phyloP scores from a whole-genome alignment of 768 basidiomycete genomes.

The Agrocybe chaxingu region DNA sequence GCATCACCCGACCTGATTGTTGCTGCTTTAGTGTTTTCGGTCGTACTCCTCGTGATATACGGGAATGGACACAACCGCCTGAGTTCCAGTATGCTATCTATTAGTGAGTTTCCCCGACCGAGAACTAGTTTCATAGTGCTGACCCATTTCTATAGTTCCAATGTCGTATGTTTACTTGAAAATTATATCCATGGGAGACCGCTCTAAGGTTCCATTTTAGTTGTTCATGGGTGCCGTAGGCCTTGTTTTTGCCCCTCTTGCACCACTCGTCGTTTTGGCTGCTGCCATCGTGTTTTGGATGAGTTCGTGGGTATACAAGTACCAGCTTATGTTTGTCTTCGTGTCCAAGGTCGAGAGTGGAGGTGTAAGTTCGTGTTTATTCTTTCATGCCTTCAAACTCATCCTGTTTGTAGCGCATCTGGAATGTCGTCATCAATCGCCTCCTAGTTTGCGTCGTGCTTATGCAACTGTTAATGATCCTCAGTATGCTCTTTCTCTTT shows the following conservation, averaged over 20 bases:
- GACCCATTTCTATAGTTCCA: conserved; percentile 16
- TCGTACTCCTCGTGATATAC: conserved; percentile 73
- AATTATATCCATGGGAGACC: conserved; percentile 40
- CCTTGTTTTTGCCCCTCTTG: conserved; percentile 90
- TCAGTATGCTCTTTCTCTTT: conserved; percentile 57
- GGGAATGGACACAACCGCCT: conserved; percentile 76
- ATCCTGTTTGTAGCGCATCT: conserved; percentile 59
- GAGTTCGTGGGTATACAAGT: conserved; percentile 88
- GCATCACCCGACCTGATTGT: not conserved
- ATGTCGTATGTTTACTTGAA: conserved; percentile 22
- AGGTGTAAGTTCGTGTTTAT: conserved; percentile 55
- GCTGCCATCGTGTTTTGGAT: conserved; percentile 87
- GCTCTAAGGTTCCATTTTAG: conserved; percentile 41
- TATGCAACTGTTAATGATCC: conserved; percentile 85
- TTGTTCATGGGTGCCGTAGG: conserved; percentile 90
- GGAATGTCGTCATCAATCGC: conserved; percentile 94
- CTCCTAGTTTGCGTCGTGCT: conserved; percentile 72
- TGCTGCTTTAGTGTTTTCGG: conserved; percentile 50
- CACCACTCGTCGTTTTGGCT: conserved; percentile 83
- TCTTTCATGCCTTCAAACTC: conserved; percentile 2
- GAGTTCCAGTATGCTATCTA: conserved; percentile 72
- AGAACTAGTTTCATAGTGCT: not conserved
- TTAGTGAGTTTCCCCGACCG: conserved; percentile 41
- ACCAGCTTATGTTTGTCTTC: conserved; percentile 94
- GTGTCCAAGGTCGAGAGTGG: conserved; percentile 89